Percentiles rank a stretch among this genome's conserved stretches.
phyloP scores from a whole-genome alignment of 140 eudicot genomes.

The Oenanthe javanica region DNA sequence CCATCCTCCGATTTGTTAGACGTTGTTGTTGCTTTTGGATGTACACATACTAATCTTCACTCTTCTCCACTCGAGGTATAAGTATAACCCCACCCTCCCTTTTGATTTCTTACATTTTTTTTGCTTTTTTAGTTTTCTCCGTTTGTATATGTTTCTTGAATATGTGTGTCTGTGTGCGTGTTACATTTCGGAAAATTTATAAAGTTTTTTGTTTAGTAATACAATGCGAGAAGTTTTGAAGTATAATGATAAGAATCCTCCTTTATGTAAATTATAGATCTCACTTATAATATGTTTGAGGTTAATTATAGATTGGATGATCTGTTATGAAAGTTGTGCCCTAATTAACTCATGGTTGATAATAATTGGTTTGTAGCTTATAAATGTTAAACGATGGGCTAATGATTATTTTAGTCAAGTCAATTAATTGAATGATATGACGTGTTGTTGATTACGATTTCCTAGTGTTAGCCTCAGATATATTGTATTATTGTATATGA shows the following conservation, averaged over 20 bases:
- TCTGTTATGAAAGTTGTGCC: not conserved
- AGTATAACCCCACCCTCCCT: slow-evolving; percentile 25
- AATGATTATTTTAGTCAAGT: not conserved
- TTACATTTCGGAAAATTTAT: not conserved
- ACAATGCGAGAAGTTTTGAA: not conserved
- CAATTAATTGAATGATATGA: not conserved
- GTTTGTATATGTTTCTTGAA: no score
- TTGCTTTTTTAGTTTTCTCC: not conserved
- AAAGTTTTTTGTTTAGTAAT: not conserved
- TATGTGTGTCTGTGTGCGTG: not conserved
- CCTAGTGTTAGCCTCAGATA: not conserved
- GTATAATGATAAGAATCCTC: not conserved
- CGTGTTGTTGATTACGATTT: not conserved
- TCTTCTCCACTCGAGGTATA: slow-evolving; percentile 46
- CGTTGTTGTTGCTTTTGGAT: slow-evolving; percentile 59
- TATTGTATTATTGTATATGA: no score
- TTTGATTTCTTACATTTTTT: not conserved
- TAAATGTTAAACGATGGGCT: not conserved
- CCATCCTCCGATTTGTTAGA: slow-evolving; percentile 44
- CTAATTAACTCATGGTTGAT: not conserved
- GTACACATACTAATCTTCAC: slow-evolving; percentile 30
- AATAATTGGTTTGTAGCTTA: not conserved
- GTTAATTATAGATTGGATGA: not conserved
- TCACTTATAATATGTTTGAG: not conserved
- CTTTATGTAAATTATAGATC: not conserved